Evolutionary conservation across 108 stramenopile species (phyloP), one percentile per base, ranked within the genome.

Genomic region (Nannochloropsis granulata): DNA sequence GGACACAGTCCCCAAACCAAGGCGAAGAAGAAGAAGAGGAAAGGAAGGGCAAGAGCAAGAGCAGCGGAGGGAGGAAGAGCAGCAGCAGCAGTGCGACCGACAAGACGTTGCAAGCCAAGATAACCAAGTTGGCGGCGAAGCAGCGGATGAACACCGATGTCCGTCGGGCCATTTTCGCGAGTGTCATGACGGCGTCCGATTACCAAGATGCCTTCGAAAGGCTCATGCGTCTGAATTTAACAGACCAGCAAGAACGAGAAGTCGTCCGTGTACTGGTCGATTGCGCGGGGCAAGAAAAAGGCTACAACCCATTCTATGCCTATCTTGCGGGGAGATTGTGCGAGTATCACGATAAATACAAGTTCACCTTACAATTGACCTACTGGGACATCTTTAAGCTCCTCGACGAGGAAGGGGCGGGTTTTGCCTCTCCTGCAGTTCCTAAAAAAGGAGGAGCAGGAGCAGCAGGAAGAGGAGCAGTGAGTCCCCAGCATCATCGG

Each of bases 301-400:
- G 90, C 42, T 97, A 94, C 94, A 97, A 97, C 85, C 93, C 94
- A 25, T 97, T 93, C 87, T 99, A 97, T 86, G 94, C 95, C 13
- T 92, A 93, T 81, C 91, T 99, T 79, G 94, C 94, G 16, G 90
- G 90, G 80, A 91, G 95, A 0, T 91, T 97, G 79, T 96, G 96
- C 84, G 96, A 96, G 82, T 44, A 85, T 8, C 94, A 92, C 84
- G 94, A 95, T 83, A 95, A 95, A 82, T 91, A 91, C 85, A 96
- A 93, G 81, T 88, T 13, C 43, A 94, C 97, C 12, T 88, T 98
- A 45, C 96, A 95, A 85, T 88, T 96, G 78, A 93, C 96, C 21
- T 96, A 93, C 83, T 97, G 97, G 97, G 98, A 98, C 88, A 82
- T 85, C 24, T 96, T 98, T 82, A 97, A 98, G 88, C 92, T 92